Base-by-base conservation (phyloP, 257 asterid genomes). In the Coffea canephora region DNA sequence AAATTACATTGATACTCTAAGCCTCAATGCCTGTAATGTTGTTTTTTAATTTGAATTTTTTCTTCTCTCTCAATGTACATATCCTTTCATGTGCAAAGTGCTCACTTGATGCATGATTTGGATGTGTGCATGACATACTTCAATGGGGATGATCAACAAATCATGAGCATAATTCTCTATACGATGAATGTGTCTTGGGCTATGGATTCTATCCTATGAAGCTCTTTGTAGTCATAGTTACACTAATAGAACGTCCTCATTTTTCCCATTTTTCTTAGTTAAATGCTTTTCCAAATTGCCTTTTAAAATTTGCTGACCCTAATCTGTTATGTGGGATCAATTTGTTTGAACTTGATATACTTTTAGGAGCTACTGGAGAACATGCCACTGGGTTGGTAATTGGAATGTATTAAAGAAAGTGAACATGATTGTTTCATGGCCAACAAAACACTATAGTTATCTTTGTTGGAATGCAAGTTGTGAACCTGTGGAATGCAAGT, bases 181-280 rank as follows among this genome's bases (percentile, higher is more conserved):
- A 61, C 64, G 84, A 83, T 71, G 83, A 79, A 21, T 19, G 16
- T 64, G 12, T 71, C 31, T 50, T 45, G 36, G 27, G 77, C 81
- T 76, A 79, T n/a, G 83, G 79, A 77, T 71, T 79, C 11, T 15
- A 71, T 76, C 84, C 84, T 43, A 64, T 83, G 83, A 83, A 71
- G 84, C 84, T 52, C 43, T 69, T 55, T n/a, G 2, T 79, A 74
- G 86, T 83, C 84, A 80, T 83, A 80, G 86, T 83, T 79, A 76
- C 84, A 76, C 84, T 83, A 84, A 76, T 83, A 79, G 86, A 61
- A 34, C 62, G 23, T 71, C 79, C 23, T 49, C 55, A 13, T 3
- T 69, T 45, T 27, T n/a, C 39, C 5, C 1, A 11, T 12, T 11
- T 6, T 72, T 62, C n/a, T 19, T 11, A 52, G 45, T 31, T 36